phyloP scores from a whole-genome alignment of 176 grass and related monocot genomes.

The Eleusine indica region DNA sequence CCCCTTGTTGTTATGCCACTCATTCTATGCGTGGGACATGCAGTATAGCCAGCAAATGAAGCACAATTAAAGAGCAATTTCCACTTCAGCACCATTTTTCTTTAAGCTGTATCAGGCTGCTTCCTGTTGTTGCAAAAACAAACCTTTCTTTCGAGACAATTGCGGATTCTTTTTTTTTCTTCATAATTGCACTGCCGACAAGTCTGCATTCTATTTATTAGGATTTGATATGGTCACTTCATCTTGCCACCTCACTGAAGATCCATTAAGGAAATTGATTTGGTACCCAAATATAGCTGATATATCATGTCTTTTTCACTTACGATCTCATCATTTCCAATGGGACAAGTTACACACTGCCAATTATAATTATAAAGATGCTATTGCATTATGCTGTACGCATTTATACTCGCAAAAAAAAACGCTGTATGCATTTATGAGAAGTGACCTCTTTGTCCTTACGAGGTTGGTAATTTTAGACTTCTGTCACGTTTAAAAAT shows the following conservation, averaged over 20 bases:
- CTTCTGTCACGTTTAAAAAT: neutral
- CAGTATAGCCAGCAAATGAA: neutral
- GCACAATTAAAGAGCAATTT: neutral
- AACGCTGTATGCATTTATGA: neutral
- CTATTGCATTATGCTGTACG: neutral
- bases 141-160: conserved; percentile 6
- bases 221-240: conserved; percentile 12
- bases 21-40: neutral
- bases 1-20: neutral
- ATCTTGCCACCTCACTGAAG: conserved; percentile 30
- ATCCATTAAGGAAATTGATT: conserved; percentile 9
- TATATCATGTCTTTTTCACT: conserved; percentile 29
- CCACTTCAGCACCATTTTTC: neutral
- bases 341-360: conserved; percentile 1
- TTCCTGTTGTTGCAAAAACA: neutral
- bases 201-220: conserved; percentile 4
- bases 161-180: neutral
- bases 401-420: neutral
- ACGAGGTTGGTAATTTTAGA: neutral
- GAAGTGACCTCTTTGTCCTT: neutral
- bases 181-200: neutral
- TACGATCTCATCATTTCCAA: conserved; percentile 35
- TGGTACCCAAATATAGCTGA: conserved; percentile 3
- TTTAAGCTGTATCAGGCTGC: neutral
- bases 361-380: neutral